Base-by-base conservation (phyloP, 2,329 filamentous ascomycete species). In the Trichoderma simmonsii region DNA sequence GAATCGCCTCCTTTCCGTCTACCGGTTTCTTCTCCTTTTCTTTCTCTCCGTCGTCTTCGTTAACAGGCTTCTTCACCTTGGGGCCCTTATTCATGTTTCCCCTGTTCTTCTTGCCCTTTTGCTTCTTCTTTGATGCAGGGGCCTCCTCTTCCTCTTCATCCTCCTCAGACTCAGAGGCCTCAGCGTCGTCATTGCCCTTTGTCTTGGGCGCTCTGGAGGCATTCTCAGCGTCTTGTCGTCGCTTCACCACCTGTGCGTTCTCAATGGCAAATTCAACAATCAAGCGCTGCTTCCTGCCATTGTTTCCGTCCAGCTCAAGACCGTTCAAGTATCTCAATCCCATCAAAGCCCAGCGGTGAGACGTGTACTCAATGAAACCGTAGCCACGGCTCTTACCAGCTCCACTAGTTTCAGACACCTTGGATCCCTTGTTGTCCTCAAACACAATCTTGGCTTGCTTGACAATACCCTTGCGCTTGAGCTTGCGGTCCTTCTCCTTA, bases 211-310 rank as follows among this genome's bases (percentile, higher is more conserved):
- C 79, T 26, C 76, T 74, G 2, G 81, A 80, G 73, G 78, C 82
- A 51, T 79, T 79, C 76, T 84, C 80, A 14, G 78, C 79, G 36
- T 78, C 79, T 59, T 77, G 78, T 73, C 97, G 88, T 74, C 96
- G 88, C 75, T 91, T 88, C n/a, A 99, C 92, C 1, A 99, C 96
- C 78, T 98, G 95, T 1, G 94, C 95, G 77, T 99, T 99, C 83
- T 99, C 96, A 80, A 99, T 97, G 24, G 96, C 94, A 80, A 99
- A 99, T 81, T 99, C 97, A 48, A 95, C 95, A 78, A 99, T 94
- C 66, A 99, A 83, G 14, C 96, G 88, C 82, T 96, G 95, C 80
- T 94, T 95, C 83, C 92, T 93, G 75, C 96, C 94, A 68, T 88
- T 82, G 28, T 85, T 82, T 74, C 87, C 88, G 77, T 87, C 85